Evolutionary conservation across 108 stramenopile species (phyloP), one percentile per base, ranked within the genome.

Genomic region (Cyclostephanos invisitatus): DNA sequence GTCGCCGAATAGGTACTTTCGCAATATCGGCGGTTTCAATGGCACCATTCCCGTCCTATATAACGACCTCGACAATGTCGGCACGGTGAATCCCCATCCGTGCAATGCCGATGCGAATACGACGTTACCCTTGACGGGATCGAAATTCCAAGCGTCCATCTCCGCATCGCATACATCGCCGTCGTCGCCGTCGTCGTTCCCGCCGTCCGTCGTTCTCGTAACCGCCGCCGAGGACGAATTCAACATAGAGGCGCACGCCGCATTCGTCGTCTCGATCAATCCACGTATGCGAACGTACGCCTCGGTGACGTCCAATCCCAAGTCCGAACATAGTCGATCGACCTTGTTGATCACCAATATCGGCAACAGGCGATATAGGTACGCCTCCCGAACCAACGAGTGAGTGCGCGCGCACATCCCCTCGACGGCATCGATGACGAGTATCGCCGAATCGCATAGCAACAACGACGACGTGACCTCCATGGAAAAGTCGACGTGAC

Each of bases 391-490:
- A 46, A 99, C 69, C 7, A 98, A 91, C 18, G 96, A 96, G 68
- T 98, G 98, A 0, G 98, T 98, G 62, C 98, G 90, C 12, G 94
- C 89, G 61, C 95, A 95, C 80, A 96, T 87, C 21, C 97, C 97
- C 73, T 98, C 97, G 11, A 96, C 92, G 46, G 91, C 98, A 84
- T 99, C 99, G 14, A 99, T 91, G 25, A 99, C 94, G 14, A 99
- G 72, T 15, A 99, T 57, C 14, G 91, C 93, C 9, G 93, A 93
- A 83, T 99, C 99, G 53, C 96, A 97, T 27, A 96, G 81, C 17
- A 96, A 85, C 8, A 97, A 81, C 8, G 98, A 93, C 8, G 97
- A 95, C 7, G 91, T 88, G 2, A 98, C 99, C 73, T 99, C 99
- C 7, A 87, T 76, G 18, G 89, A 83, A 75, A 99, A 99, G 73